These are phyloP conservation scores for Panellus pusillus DNA, from an alignment of 768 basidiomycete species.

Conservation along the genomic window DNA sequence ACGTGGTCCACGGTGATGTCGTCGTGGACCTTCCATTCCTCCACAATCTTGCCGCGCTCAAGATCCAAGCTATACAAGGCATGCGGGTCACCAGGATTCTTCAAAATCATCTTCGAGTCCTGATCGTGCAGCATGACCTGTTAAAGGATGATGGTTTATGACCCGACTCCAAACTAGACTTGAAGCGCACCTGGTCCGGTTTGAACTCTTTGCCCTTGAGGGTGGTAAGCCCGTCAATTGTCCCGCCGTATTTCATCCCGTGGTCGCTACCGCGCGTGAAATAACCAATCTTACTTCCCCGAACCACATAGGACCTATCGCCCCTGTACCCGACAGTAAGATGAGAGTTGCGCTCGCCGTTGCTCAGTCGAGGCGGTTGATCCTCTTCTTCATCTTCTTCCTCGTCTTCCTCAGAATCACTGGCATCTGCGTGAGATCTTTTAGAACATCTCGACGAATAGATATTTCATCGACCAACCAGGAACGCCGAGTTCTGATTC, in stretches of 20 bases:
- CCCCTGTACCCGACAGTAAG: conserved; percentile 95
- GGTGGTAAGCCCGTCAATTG: conserved; percentile 80
- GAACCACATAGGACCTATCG: conserved; percentile 90
- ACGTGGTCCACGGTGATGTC: conserved; percentile 84
- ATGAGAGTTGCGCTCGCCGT: conserved; percentile 79
- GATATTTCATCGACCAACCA: conserved; percentile 30
- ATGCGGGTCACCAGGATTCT: conserved; percentile 78
- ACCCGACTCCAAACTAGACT: not conserved
- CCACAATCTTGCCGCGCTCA: conserved; percentile 92
- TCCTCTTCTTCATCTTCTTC: conserved; percentile 45
- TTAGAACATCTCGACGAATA: not conserved
- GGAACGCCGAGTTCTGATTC: conserved; percentile 63
- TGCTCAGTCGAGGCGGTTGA: conserved; percentile 36
- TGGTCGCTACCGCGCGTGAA: conserved; percentile 73
- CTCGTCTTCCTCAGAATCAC: conserved; percentile 39
- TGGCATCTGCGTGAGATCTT: conserved; percentile 36
- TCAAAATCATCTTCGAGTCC: conserved; percentile 93
- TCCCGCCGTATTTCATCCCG: conserved; percentile 81
- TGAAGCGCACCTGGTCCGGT: conserved; percentile 70
- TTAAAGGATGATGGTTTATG: conserved; percentile 5
- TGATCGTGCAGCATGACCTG: conserved; percentile 97
- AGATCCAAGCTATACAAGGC: conserved; percentile 91
- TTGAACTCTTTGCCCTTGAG: conserved; percentile 82
- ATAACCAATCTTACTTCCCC: conserved; percentile 89
- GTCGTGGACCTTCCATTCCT: conserved; percentile 98